phyloP scores from a whole-genome alignment of 345 rosid genomes.

The Eutrema yunnanense region DNA sequence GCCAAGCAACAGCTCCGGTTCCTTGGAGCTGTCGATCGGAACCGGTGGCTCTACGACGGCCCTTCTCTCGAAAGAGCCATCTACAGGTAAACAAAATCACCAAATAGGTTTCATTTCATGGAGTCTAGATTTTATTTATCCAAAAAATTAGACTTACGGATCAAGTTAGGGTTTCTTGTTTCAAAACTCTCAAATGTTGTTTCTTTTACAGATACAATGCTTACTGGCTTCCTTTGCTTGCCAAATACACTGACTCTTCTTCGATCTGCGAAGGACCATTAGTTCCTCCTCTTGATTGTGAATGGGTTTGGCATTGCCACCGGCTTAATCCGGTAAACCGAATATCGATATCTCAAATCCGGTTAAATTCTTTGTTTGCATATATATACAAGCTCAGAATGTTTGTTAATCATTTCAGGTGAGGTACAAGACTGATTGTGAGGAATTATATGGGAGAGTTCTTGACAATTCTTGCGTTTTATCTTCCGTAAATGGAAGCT shows the following conservation, averaged over 20 bases:
- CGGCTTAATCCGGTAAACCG: slow-evolving; percentile 82
- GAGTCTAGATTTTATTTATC: too few species aligned
- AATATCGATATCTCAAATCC: background rate
- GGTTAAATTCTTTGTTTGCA: background rate
- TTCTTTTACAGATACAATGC: slow-evolving; percentile 66
- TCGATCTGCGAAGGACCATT: slow-evolving; percentile 49
- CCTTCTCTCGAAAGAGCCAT: slow-evolving; percentile 67
- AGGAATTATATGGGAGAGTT: slow-evolving; percentile 64
- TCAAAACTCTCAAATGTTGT: background rate
- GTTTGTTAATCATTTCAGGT: slow-evolving; percentile 38
- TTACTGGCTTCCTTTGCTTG: slow-evolving; percentile 92
- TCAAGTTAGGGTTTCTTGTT: background rate
- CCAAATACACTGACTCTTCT: slow-evolving; percentile 44
- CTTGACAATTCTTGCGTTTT: slow-evolving; percentile 58
- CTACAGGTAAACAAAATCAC: slow-evolving; percentile 41
- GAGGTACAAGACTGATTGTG: slow-evolving; percentile 76
- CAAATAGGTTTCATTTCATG: background rate
- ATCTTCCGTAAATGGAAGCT: slow-evolving; percentile 55
- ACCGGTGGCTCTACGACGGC: slow-evolving; percentile 73
- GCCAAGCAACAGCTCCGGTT: slow-evolving; percentile 76
- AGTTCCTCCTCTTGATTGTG: slow-evolving; percentile 93
- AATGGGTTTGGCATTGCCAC: slow-evolving; percentile 99
- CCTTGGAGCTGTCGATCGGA: slow-evolving; percentile 67
- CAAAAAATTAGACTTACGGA: background rate
- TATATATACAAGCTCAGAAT: background rate